Evolutionary conservation across 1,139 yeast genomes (phyloP), one percentile per base, ranked within the genome.

Genomic region (Suhomyces wounanorum): DNA sequence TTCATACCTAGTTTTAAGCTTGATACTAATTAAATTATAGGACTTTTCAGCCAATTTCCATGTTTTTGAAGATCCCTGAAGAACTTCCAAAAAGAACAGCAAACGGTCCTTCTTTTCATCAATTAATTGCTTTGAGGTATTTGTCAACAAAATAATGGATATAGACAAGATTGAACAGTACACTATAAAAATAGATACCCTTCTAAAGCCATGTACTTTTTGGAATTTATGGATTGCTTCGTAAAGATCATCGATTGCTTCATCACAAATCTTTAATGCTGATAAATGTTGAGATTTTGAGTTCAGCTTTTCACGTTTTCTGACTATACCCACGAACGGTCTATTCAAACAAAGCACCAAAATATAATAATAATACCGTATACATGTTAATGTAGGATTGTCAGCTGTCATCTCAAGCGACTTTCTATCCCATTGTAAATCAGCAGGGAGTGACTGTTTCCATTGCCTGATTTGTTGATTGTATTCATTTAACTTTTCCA

Each of bases 331-430:
- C 43, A 84, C 75, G 58, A 83, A 83, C 1, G 87, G 87, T 43
- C 85, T 70, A 60, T 83, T 83, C 47, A 83, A 73, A 53, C 86
- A 82, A 23, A 83, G 67, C 8, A 80, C 64, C 6, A 82, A 74
- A 41, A 83, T 79, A 59, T 82, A 83, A 60, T 83, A 84, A 59
- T 81, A 82, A 61, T 81, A 83, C 57, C 85, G 69, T 36, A 82
- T 77, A 49, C 82, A 73, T 52, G 82, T 72, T 21, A 78, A 63
- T 37, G 83, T 68, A 50, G 84, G 78, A 63, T 81, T 67, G 65
- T 78, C 72, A 50, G 82, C 83, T n/a, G 75, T 69, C 48, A 65
- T 64, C 41, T 66, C 63, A 33, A 83, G 65, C n/a, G 69, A 63
- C 2, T 64, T 61, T 43, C 75, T 67, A 48, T 77, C 72, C 85